phyloP scores from a whole-genome alignment of 2,329 filamentous ascomycete species.

The Nigrospora osmanthi region DNA sequence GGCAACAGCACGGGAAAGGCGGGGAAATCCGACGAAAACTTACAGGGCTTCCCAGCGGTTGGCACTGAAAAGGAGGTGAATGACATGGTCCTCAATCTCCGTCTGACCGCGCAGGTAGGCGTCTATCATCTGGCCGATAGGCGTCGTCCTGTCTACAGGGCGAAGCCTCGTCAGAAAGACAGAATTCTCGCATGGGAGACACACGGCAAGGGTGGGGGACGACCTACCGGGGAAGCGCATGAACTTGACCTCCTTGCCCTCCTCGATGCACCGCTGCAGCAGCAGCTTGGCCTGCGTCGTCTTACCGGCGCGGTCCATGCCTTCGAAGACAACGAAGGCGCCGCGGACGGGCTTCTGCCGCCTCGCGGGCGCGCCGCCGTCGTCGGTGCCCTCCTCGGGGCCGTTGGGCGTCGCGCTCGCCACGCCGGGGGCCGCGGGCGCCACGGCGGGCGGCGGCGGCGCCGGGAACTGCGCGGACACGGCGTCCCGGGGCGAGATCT shows the following conservation, averaged over 20 bases:
- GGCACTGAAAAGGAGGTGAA: conserved; percentile 83
- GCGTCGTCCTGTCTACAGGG: conserved; percentile 66
- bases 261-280: conserved; percentile 42
- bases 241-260: conserved; percentile 39
- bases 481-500: conserved; percentile 15
- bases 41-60: conserved; percentile 77
- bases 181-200: neutral
- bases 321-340: conserved; percentile 77
- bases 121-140: conserved; percentile 83
- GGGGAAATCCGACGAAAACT: conserved; percentile 14
- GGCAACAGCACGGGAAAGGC: neutral
- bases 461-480: conserved; percentile 15
- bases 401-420: neutral
- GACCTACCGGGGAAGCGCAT: conserved; percentile 51
- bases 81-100: conserved; percentile 77
- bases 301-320: conserved; percentile 84
- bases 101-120: conserved; percentile 65
- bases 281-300: conserved; percentile 78
- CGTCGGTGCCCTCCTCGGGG: neutral
- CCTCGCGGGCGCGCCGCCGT: neutral
- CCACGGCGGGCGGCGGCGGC: conserved; percentile 3
- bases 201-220: neutral
- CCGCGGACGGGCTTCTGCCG: conserved; percentile 41
- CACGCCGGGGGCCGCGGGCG: neutral
- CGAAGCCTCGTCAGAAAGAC: conserved; percentile 4